Evolutionary conservation across 495 filamentous ascomycete species (phyloP), one percentile per base, ranked within the genome.

Genomic region (Annulohypoxylon moriforme): DNA sequence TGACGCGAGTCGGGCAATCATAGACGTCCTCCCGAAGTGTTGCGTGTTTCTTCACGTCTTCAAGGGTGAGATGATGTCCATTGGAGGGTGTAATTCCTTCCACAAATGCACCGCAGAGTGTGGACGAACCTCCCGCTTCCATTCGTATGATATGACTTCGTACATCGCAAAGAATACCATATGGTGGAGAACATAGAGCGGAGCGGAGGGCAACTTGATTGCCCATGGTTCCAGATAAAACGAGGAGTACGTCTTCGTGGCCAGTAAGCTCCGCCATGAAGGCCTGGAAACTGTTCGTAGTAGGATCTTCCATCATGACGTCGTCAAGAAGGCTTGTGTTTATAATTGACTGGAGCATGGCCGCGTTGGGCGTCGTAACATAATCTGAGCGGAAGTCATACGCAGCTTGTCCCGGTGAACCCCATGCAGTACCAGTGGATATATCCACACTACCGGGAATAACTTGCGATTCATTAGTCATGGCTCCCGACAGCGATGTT

Each of bases 211-310:
- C 85, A 61, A 91, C 81, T 62, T 91, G 88, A 77, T 92, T 92
- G 16, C 86, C 92, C 90, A 93, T 93, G 14, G 92, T 94, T 11
- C 92, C 92, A 1, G 88, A 91, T 53, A 92, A 81, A n/a, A 94
- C 91, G 34, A 94, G 84, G 0, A 91, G 79, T 0, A 84, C 86
- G 27, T 85, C 85, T 56, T 89, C 84, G 69, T 92, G 88, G 53
- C 82, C 82, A 4, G 90, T 91, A 4, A 91, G 82, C 20, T 79
- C 65, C 13, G 90, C 89, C 22, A 93, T 79, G 64, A 87, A 86
- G 27, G 75, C 65, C 75, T 90, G 87, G 47, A 95, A 85, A 31
- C 79, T 75, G 57, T 84, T 87, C 24, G 92, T 94, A 0, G 88
- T 89, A 1, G 85, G 85, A 73, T 93, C 92, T 79, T 92, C 91